These are phyloP conservation scores for Podosphaera fusca DNA, from an alignment of 2,329 filamentous ascomycete genomes.

Conservation along the genomic window DNA sequence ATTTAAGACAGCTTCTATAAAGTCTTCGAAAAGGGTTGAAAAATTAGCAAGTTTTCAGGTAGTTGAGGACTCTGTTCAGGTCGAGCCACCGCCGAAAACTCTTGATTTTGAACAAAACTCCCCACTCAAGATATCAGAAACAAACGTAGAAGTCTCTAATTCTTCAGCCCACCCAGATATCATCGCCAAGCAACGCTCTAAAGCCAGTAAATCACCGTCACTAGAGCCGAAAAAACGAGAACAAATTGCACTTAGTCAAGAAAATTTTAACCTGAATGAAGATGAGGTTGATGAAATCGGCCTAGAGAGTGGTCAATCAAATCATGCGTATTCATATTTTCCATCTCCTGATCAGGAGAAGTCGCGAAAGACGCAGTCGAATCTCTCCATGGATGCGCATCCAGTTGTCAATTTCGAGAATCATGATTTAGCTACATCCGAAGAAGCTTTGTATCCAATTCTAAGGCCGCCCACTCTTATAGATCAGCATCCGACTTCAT, in stretches of 20 bases:
- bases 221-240: background rate
- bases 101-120: no score
- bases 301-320: no score
- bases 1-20: conserved; percentile 20
- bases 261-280: no score
- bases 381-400: no score
- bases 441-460: background rate
- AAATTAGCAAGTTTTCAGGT: conserved; percentile 30
- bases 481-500: background rate
- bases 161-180: background rate
- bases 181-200: background rate
- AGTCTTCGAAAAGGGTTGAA: conserved; percentile 17
- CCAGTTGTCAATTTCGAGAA: no score
- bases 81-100: no score
- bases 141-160: background rate
- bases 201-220: background rate
- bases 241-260: no score
- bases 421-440: no score
- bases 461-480: background rate
- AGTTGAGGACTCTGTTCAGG: conserved; percentile 24
- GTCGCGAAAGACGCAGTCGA: no score
- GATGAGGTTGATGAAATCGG: no score
- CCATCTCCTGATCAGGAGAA: no score
- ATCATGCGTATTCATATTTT: no score
- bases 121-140: background rate